Evolutionary conservation across 805 yeast genomes (phyloP), one percentile per base, ranked within the genome.

Genomic region (Saccharomycopsis babjevae): DNA sequence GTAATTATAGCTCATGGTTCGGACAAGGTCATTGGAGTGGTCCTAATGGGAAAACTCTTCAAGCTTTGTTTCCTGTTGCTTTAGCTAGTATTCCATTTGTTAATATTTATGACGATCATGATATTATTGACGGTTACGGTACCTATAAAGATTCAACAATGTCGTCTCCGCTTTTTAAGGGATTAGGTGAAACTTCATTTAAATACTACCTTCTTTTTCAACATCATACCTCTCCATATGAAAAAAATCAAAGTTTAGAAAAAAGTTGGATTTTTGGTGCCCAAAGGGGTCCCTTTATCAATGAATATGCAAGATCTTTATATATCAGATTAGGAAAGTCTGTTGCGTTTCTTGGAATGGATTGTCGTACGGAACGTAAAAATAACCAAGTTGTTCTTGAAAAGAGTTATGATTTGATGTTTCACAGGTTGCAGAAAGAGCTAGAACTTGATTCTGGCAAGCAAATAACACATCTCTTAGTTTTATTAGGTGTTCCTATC

Each of bases 61-160:
- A 91, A 71, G 64, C 79, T 0, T 75, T 84, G 58, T 85, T 83
- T 67, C 94, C 97, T 0, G 69, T 81, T 42, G 89, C 97, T 2
- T 74, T 88, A 76, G 84, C 96, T 0, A 83, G 83, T 56, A 92
- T 93, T 64, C 98, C 99, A 5, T 80, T 86, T 40, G 78, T 93
- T 59, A 93, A 92, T 71, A 82, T 93, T 38, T 92, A 76, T 73
- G 99, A 93, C 72, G 99, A 93, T 71, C 99, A 93, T 73, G 98
- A 94, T 71, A 89, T 93, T 58, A 92, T 94, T 66, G 99, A 93
- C 70, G 99, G 98, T 1, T 93, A 83, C 73, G 99, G 98, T 1
- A 88, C 97, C 0, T 93, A 93, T 71, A 77, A 79, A 57, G 88
- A 90, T 66, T 61, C 72, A 1, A 89, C 96, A 39, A 91, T 90